Evolutionary conservation across 306 rosid genomes (phyloP).

Genomic region (Carpinus viminea): DNA sequence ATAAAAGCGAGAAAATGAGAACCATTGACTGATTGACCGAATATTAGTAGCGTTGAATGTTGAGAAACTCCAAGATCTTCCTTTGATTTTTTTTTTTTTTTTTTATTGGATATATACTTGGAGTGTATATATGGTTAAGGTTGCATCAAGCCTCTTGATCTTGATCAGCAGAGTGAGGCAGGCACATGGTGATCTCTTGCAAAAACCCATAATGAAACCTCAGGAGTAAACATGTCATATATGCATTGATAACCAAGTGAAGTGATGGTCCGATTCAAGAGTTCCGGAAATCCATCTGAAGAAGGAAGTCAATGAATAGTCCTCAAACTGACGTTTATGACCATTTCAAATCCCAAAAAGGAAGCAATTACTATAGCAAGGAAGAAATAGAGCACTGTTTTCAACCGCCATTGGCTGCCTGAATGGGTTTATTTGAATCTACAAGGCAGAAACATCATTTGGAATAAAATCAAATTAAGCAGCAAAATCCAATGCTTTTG

Average conservation of each 20-base stretch:
- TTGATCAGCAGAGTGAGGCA: neutral
- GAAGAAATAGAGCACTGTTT: slow-evolving; percentile 69
- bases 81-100: neutral
- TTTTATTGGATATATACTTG: neutral
- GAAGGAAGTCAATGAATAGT: neutral
- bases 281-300: neutral
- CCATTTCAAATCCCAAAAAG: slow-evolving; percentile 64
- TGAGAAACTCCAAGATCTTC: neutral
- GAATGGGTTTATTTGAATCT: slow-evolving; percentile 93
- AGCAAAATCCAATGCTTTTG: slow-evolving; percentile 3
- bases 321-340: neutral
- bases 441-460: slow-evolving; percentile 29
- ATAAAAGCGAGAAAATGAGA: neutral
- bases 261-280: neutral
- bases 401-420: slow-evolving; percentile 81
- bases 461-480: neutral
- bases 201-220: neutral
- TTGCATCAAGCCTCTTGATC: slow-evolving; percentile 2
- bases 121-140: neutral
- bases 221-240: neutral
- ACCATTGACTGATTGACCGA: neutral
- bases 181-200: neutral
- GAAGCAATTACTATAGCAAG: slow-evolving; percentile 90
- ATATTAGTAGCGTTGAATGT: neutral
- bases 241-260: neutral